Evolutionary conservation across 352 stramenopile genomes (phyloP).

Genomic region (Phytophthora uliginosa): DNA sequence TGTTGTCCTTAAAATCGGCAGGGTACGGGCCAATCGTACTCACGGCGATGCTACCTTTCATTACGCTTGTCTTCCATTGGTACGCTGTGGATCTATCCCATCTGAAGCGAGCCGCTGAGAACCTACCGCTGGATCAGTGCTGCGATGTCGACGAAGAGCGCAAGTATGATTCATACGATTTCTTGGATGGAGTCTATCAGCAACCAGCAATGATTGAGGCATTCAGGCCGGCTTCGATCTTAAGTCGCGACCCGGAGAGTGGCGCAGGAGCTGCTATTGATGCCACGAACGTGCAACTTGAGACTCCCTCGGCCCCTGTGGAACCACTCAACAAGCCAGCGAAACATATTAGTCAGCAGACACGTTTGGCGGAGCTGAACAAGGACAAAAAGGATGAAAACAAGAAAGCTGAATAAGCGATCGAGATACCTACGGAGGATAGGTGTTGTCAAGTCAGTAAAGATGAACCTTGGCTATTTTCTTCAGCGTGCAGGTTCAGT

Average conservation of each 20-base stretch:
- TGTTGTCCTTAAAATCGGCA: conserved; percentile 75
- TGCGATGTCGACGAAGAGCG: conserved; percentile 70
- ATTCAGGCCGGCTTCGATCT: conserved; percentile 40
- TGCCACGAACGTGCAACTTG: conserved; percentile 24
- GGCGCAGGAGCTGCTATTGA: conserved; percentile 28
- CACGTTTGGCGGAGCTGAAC: conserved; percentile 53
- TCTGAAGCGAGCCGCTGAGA: conserved; percentile 55
- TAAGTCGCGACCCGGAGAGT: conserved; percentile 29
- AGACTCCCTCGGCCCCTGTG: conserved; percentile 12
- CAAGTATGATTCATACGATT: conserved; percentile 62
- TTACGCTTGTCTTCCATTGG: conserved; percentile 75
- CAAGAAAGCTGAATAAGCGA: conserved; percentile 25
- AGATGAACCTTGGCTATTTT: background rate
- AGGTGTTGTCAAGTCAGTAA: no score
- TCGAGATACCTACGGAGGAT: no score
- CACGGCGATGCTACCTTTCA: conserved; percentile 52
- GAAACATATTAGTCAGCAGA: conserved; percentile 44
- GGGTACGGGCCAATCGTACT: conserved; percentile 55
- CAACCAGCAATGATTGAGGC: conserved; percentile 71
- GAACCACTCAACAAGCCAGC: conserved; percentile 28
- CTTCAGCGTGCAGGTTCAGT: background rate
- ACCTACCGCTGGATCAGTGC: conserved; percentile 72
- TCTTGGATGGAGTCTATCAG: conserved; percentile 76
- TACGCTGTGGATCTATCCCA: conserved; percentile 66
- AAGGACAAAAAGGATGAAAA: conserved; percentile 43